Base-by-base conservation (phyloP, 2,329 filamentous ascomycete species). In the Neofusicoccum sp. region DNA sequence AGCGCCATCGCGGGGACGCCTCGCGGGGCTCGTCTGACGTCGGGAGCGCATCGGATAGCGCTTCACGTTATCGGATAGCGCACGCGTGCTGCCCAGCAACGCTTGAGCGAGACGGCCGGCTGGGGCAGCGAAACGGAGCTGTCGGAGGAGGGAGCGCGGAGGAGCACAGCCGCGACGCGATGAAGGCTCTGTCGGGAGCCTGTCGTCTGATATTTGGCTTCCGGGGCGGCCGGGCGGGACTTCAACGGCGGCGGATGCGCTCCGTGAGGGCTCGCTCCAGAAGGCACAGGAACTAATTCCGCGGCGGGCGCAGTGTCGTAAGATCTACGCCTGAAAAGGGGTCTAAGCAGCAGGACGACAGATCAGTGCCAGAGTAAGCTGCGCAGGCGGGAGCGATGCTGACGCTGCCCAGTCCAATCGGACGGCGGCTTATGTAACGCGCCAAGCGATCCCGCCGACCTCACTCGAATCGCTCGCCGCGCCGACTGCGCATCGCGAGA, bases 41-140 rank as follows among this genome's bases (percentile, higher is more conserved):
- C 57, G 57, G 57, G 36, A 59, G 57, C 4, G 24, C 43, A 43
- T 59, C 57, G 57, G 57, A 49, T 59, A 59, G 44, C 31, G 57
- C 44, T 48, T 31, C 12, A 36, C n/a, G 3, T 41, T 30, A 43
- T 59, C 57, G 57, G 57, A 41, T 59, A 49, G 45, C 45, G 57
- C 57, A 59, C 57, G 45, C 28, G 3, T 48, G 30, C 28, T 48
- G 28, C 45, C 28, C 45, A 48, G 45, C 30, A 5, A 40, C 40
- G 33, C 24, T 33, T 34, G 14, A 28, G 28, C 40, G 28, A 33
- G 26, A 26, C 33, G 51, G 51, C 43, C 51, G 51, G 51, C 51
- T 28, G 51, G 43, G 51, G 51, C n/a, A 36, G 14, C 36, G 16
- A 41, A 34, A 54, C 49, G 49, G 49, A 54, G 51, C 26, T 43